Evolutionary conservation across 2,329 filamentous ascomycete species (phyloP).

Genomic region (Epichloe bromicola): DNA sequence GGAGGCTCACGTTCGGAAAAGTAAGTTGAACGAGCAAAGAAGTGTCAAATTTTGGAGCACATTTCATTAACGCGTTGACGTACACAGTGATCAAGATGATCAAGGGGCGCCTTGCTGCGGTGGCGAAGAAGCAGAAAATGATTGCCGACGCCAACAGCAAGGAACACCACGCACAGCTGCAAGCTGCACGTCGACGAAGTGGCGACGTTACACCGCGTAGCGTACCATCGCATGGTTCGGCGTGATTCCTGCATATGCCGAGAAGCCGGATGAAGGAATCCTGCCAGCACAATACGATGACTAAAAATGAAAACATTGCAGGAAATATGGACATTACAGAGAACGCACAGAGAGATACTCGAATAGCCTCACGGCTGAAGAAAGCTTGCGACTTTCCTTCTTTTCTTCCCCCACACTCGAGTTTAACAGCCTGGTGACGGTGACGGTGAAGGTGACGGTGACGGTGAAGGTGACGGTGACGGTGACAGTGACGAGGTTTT

Average conservation of each 20-base stretch:
- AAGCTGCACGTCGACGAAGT: conserved; percentile 34
- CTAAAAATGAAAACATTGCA: not conserved
- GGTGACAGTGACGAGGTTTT: not conserved
- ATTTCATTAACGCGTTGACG: conserved; percentile 11
- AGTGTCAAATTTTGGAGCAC: not conserved
- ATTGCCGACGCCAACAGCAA: conserved; percentile 44
- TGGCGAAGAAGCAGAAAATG: conserved; percentile 48
- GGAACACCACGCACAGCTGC: conserved; percentile 30
- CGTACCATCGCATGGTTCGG: conserved; percentile 33
- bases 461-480: no score
- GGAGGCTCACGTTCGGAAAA: conserved; percentile 57
- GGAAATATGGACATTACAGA: not conserved
- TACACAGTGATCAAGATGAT: conserved; percentile 49
- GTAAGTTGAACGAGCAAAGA: conserved; percentile 33
- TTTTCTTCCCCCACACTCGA: not conserved
- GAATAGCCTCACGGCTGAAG: conserved; percentile 3
- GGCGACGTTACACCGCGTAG: conserved; percentile 44
- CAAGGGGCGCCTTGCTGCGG: conserved; percentile 37
- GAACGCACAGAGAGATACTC: not conserved
- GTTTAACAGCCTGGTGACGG: no score
- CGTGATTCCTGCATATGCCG: conserved; percentile 10
- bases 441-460: no score
- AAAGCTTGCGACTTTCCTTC: not conserved
- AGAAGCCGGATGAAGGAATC: not conserved
- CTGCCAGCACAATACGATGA: not conserved